A percentile compares a stretch with the other conserved stretches of the same genome.
Conservation (phyloP, 805 yeast genomes). For the Sungouiozyma intestinalis region DNA sequence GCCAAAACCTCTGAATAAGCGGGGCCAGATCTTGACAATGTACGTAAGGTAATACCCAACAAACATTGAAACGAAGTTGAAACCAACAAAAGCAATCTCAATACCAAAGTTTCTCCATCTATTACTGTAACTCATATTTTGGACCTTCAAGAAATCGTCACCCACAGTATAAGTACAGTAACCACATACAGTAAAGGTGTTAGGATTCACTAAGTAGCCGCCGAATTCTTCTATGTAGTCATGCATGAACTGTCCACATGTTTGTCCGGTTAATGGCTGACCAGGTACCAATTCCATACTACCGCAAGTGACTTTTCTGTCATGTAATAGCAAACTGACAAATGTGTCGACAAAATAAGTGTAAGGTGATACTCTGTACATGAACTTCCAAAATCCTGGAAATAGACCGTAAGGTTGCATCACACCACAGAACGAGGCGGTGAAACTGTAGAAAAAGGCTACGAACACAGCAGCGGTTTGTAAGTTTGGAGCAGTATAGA, state of each 20-base stretch:
- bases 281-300: slow-evolving; percentile 39
- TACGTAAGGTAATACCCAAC: slow-evolving; percentile 16
- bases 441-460: slow-evolving; percentile 31
- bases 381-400: slow-evolving; percentile 70
- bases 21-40: slow-evolving; percentile 13
- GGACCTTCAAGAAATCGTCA: slow-evolving; percentile 30
- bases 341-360: slow-evolving; percentile 49
- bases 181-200: slow-evolving; percentile 32
- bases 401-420: slow-evolving; percentile 31
- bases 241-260: slow-evolving; percentile 48
- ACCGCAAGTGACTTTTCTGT: slow-evolving; percentile 40
- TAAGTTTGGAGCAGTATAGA: slow-evolving; percentile 57
- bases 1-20: neutral
- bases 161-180: slow-evolving; percentile 33
- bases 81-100: slow-evolving; percentile 40
- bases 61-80: slow-evolving; percentile 35
- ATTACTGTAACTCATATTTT: slow-evolving; percentile 34
- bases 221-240: slow-evolving; percentile 33
- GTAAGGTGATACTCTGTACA: slow-evolving; percentile 57
- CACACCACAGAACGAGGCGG: slow-evolving; percentile 32
- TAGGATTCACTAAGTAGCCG: slow-evolving; percentile 48
- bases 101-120: slow-evolving; percentile 58
- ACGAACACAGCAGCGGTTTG: slow-evolving; percentile 57
- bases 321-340: slow-evolving; percentile 39
- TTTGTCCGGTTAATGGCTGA: slow-evolving; percentile 45